A percentile compares a stretch with the other conserved stretches of the same genome.
Evolutionary conservation across 495 filamentous ascomycete genomes (phyloP).

Genomic region (Trichocladium uniseriatum): DNA sequence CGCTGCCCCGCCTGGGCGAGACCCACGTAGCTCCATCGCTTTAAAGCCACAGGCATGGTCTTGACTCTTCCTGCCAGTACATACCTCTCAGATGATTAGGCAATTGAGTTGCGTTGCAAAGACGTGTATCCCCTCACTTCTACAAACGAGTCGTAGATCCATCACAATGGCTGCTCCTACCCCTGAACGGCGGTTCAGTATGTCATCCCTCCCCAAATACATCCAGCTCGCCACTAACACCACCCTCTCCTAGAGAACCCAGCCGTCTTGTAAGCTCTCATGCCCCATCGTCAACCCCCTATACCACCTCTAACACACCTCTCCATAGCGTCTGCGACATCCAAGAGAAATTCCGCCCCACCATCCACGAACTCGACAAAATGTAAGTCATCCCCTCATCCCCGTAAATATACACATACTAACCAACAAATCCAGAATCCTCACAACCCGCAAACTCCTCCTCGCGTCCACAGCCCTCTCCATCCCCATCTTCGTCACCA

Average conservation of each 20-base stretch:
- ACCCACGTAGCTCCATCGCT: constrained; percentile 7
- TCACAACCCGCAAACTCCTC: constrained; percentile 47
- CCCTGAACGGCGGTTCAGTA: constrained; percentile 34
- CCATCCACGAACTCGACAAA: constrained; percentile 74
- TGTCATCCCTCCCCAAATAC: constrained; percentile 6
- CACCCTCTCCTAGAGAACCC: constrained; percentile 46
- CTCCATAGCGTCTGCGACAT: constrained; percentile 76
- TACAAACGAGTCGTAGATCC: too few relatives aligned
- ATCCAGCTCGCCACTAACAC: constrained; percentile 6
- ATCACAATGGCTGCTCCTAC: constrained; percentile 18
- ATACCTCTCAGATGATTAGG: too few relatives aligned
- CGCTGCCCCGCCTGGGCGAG: constrained; percentile 2
- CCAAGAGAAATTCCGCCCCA: constrained; percentile 81
- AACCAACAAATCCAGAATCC: constrained; percentile 30
- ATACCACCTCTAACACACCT: not conserved
- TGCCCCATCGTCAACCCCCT: not conserved
- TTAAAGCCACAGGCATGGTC: not conserved
- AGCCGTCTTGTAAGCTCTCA: constrained; percentile 52
- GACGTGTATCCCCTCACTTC: too few relatives aligned
- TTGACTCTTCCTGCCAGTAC: too few relatives aligned
- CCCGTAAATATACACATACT: not conserved
- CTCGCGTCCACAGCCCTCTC: constrained; percentile 49
- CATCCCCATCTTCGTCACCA: constrained; percentile 76
- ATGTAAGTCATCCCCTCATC: constrained; percentile 41
- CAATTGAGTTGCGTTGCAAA: too few relatives aligned